Conservation (phyloP, 768 basidiomycete genomes). For the Trametes cubensis region DNA sequence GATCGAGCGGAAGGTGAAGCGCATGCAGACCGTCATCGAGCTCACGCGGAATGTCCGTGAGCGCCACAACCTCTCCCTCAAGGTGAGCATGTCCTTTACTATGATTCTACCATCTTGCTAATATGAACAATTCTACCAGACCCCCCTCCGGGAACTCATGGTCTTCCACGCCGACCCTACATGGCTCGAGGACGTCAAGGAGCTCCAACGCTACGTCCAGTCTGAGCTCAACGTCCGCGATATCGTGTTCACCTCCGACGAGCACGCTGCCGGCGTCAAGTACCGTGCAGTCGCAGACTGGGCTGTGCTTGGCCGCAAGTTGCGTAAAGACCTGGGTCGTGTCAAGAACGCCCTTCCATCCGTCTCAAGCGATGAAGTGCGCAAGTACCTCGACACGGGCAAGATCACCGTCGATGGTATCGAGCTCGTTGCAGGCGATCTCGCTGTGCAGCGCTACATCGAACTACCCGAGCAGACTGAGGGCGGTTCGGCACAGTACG, state of each 20-base stretch:
- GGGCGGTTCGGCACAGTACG: constrained; percentile 50
- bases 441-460: constrained; percentile 89
- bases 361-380: constrained; percentile 82
- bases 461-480: constrained; percentile 63
- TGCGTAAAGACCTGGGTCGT: constrained; percentile 87
- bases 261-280: constrained; percentile 79
- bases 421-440: constrained; percentile 85
- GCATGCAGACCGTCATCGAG: constrained; percentile 95
- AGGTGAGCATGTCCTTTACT: constrained; percentile 51
- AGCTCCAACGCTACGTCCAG: constrained; percentile 84
- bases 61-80: constrained; percentile 81
- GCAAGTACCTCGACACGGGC: constrained; percentile 71
- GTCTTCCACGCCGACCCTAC: constrained; percentile 88
- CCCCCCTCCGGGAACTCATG: constrained; percentile 87
- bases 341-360: constrained; percentile 87
- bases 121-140: constrained; percentile 47
- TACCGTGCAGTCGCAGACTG: constrained; percentile 95
- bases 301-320: constrained; percentile 89
- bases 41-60: constrained; percentile 88
- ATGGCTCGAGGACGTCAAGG: constrained; percentile 84
- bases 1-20: constrained; percentile 91
- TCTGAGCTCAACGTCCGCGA: constrained; percentile 96
- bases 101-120: not conserved
- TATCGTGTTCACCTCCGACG: constrained; percentile 87
- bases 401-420: constrained; percentile 88